Conservation (phyloP, 78 protist genomes). For the Dictyostelium capitatum region DNA sequence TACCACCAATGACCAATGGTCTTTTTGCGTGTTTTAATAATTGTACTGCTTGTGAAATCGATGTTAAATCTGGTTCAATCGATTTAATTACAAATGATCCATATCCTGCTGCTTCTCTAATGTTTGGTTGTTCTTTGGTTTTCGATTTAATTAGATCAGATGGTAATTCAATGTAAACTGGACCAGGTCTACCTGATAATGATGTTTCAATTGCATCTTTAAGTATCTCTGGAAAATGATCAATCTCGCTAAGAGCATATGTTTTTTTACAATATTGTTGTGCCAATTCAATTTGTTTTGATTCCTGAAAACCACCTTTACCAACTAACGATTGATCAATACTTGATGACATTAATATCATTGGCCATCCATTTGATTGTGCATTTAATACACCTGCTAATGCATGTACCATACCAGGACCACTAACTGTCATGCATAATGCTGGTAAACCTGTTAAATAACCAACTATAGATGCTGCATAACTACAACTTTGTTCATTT, state of each 20-base stretch:
- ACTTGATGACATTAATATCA: slow-evolving; percentile 75
- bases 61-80: not conserved
- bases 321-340: slow-evolving; percentile 11
- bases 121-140: not conserved
- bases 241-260: not conserved
- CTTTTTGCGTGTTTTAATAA: slow-evolving; percentile 30
- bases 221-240: slow-evolving; percentile 39
- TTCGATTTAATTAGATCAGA: not conserved
- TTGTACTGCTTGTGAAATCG: not conserved
- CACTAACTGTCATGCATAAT: slow-evolving; percentile 78
- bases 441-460: slow-evolving; percentile 79
- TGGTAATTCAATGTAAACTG: slow-evolving; percentile 73
- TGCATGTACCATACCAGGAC: slow-evolving; percentile 87
- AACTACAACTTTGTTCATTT: slow-evolving; percentile 67
- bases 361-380: slow-evolving; percentile 83
- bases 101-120: slow-evolving; percentile 24
- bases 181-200: slow-evolving; percentile 71
- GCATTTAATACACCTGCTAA: slow-evolving; percentile 83
- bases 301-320: slow-evolving; percentile 78
- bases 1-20: slow-evolving; percentile 82
- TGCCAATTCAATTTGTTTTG: slow-evolving; percentile 51
- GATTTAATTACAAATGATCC: slow-evolving; percentile 15
- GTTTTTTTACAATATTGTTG: slow-evolving; percentile 46
- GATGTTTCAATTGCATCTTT: slow-evolving; percentile 34
- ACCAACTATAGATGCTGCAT: slow-evolving; percentile 84